A percentile compares a stretch with the other conserved stretches of the same genome.
phyloP scores from a whole-genome alignment of 164 flowering plant genomes.

The Malania oleifera region DNA sequence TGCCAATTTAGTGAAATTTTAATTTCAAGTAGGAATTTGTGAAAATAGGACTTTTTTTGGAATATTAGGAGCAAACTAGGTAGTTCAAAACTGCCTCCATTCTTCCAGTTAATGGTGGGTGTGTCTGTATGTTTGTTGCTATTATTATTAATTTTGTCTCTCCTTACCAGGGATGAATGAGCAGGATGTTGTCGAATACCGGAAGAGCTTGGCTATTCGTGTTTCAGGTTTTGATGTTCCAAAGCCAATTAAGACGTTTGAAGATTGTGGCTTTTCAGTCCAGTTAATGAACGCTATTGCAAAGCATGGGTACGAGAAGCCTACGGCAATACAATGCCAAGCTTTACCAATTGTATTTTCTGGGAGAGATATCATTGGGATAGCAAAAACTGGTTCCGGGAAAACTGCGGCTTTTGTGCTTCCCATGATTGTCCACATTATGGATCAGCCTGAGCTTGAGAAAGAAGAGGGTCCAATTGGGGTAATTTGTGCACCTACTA shows the following conservation, averaged over 20 bases:
- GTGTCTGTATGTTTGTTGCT: too few species aligned
- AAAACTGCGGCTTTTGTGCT: conserved; percentile 97
- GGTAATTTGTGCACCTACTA: conserved; percentile 93
- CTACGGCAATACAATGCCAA: conserved; percentile 92
- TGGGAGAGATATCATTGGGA: conserved; percentile 91
- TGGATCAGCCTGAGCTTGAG: conserved; percentile 94
- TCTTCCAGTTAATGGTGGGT: too few species aligned
- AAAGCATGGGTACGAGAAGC: conserved; percentile 90
- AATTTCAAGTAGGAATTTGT: too few species aligned
- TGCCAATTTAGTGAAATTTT: too few species aligned
- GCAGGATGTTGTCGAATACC: conserved; percentile 69
- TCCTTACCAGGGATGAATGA: conserved; percentile 73
- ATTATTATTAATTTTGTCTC: background rate
- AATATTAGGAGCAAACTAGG: too few species aligned
- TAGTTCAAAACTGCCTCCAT: too few species aligned
- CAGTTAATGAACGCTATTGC: conserved; percentile 74
- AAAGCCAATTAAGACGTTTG: conserved; percentile 77
- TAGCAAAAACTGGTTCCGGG: conserved; percentile 98
- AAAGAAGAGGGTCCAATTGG: conserved; percentile 98
- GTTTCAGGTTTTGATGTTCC: conserved; percentile 98
- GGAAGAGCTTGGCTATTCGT: conserved; percentile 70
- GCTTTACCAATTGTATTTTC: conserved; percentile 86
- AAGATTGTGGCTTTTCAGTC: conserved; percentile 79
- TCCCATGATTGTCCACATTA: conserved; percentile 91
- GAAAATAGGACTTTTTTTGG: too few species aligned